phyloP scores from a whole-genome alignment of 164 flowering plant genomes.

The Brasenia schreberi region DNA sequence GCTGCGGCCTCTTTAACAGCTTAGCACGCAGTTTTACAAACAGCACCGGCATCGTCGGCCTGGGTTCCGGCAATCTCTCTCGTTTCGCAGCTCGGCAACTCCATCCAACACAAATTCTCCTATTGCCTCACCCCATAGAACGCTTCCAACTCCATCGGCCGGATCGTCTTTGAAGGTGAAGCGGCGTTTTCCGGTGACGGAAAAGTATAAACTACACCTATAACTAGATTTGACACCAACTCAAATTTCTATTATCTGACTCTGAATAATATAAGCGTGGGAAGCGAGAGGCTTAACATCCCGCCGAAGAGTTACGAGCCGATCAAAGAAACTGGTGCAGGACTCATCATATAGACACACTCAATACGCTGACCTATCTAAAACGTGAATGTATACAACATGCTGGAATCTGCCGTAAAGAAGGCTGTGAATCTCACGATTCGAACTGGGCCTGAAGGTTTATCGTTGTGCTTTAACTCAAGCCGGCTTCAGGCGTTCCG shows the following conservation, averaged over 20 bases:
- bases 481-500: not conserved
- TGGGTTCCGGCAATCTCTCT: not conserved
- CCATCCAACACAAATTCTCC: not conserved
- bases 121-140: not conserved
- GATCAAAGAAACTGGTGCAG: not conserved
- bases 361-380: not conserved
- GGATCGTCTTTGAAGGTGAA: not conserved
- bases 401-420: not conserved
- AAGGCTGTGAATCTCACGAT: not conserved
- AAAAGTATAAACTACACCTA: not conserved
- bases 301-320: not conserved
- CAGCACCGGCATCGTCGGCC: not conserved
- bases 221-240: too few relatives aligned
- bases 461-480: not conserved
- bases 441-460: too few relatives aligned
- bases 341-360: not conserved
- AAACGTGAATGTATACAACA: not conserved
- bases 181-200: not conserved
- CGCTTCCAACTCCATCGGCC: not conserved
- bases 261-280: not conserved
- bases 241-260: slow-evolving; percentile 7
- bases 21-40: not conserved
- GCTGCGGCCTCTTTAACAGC: not conserved
- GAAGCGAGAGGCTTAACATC: not conserved
- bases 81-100: not conserved